Conservation (phyloP, 306 rosid species). For the Corylus americana region DNA sequence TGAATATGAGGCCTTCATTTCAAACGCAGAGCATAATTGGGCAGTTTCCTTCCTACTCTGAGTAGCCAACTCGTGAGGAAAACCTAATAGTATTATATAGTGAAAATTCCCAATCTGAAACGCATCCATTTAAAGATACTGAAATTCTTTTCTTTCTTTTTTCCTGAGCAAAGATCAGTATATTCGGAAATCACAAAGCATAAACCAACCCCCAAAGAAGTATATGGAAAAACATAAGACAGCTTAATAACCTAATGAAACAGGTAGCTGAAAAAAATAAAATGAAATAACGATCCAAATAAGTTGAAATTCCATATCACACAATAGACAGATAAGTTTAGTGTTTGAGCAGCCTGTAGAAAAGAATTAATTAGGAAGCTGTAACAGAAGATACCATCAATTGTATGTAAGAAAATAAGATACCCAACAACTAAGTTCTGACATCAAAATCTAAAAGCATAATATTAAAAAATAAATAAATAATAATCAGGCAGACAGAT, state of each 20-base stretch:
- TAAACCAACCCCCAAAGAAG: not conserved
- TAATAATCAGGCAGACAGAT: slow-evolving; percentile 4
- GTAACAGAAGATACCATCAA: not conserved
- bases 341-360: not conserved
- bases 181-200: not conserved
- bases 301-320: not conserved
- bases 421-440: not conserved
- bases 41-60: slow-evolving; percentile 4
- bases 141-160: not conserved
- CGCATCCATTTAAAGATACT: not conserved
- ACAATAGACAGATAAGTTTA: not conserved
- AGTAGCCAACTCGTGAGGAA: slow-evolving; percentile 14
- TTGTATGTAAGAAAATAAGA: not conserved
- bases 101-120: not conserved
- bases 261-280: not conserved
- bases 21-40: not conserved
- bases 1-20: not conserved
- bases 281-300: not conserved
- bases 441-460: not conserved
- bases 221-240: not conserved
- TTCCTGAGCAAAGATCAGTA: not conserved
- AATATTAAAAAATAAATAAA: not conserved
- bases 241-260: not conserved
- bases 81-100: not conserved
- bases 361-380: not conserved